phyloP scores from a whole-genome alignment of 2,329 filamentous ascomycete species.

The Helicocarpus griseus region DNA sequence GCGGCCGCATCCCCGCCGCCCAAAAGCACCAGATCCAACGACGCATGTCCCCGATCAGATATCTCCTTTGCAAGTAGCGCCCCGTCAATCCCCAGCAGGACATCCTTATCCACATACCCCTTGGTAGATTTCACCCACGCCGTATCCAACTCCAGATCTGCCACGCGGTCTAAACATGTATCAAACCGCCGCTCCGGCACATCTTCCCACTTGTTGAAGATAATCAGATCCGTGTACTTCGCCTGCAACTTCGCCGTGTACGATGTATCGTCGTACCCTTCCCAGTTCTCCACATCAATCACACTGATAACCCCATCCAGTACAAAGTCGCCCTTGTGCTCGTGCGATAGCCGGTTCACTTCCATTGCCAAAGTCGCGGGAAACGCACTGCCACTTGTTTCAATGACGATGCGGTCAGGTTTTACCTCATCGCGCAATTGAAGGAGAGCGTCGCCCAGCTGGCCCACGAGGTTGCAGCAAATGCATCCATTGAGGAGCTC shows the following conservation, averaged over 20 bases:
- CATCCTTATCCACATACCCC: constrained; percentile 65
- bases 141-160: constrained; percentile 69
- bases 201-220: constrained; percentile 87
- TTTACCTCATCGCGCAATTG: constrained; percentile 53
- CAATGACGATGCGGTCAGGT: constrained; percentile 84
- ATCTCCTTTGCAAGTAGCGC: constrained; percentile 46
- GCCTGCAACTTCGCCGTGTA: constrained; percentile 85
- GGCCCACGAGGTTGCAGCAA: constrained; percentile 95
- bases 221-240: constrained; percentile 77
- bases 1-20: constrained; percentile 15
- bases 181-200: constrained; percentile 67
- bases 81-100: constrained; percentile 82
- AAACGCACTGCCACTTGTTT: constrained; percentile 82
- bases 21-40: constrained; percentile 16
- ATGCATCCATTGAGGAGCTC: constrained; percentile 96
- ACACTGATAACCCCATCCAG: constrained; percentile 85
- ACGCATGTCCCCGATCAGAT: constrained; percentile 33
- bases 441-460: constrained; percentile 68
- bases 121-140: constrained; percentile 77
- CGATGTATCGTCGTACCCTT: constrained; percentile 81
- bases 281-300: constrained; percentile 91
- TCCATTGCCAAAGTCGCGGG: constrained; percentile 86
- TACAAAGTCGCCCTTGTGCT: constrained; percentile 51
- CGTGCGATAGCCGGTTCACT: constrained; percentile 67
- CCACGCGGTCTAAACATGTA: constrained; percentile 65